Evolutionary conservation across 2,329 filamentous ascomycete species (phyloP), one percentile per base, ranked within the genome.

Genomic region (Nannizziopsis barbatae): DNA sequence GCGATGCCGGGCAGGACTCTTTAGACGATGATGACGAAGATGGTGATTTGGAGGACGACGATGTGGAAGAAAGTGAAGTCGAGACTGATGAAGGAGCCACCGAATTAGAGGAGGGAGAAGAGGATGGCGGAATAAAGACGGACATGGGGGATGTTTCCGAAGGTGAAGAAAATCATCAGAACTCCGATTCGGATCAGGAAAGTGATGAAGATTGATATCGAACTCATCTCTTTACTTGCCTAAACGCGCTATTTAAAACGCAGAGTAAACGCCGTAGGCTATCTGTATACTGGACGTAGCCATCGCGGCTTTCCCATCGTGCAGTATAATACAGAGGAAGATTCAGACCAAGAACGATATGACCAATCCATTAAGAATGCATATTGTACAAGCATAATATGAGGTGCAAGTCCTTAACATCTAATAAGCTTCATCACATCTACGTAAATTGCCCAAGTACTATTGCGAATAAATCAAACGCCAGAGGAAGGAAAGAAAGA

Each of bases 131-230:
- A 47, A 52, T 20, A 31, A 45, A 2, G 40, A 52, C 53, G 18
- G 50, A 52, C 6, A 54, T 55, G 11, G 46, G 52, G 2, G 47
- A 37, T 11, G 20, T 47, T n/a, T 33, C 45, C 1, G 57, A 59
- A 11, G 57, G 54, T 2, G 59, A 15, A 55, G 55, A 3, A 53
- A 58, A 41, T 1, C 54, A 52, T 33, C 55, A 53, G 2, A 62
- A 65, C 14, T 58, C 66, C 5, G 64, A 69, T 56, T 58, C 62
- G 51, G 65, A 67, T 53, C 44, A 63, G 50, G 66, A 67, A 57
- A 56, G 52, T 10, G 57, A 58, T 11, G 52, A 50, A 37, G 50
- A 53, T 48, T 37, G 43, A 37, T 39, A 41, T 22, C 32, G 38
- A 9, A 42, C 22, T 20, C 17, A 11, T 22, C 9, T 42, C 9